phyloP scores from a whole-genome alignment of 495 filamentous ascomycete genomes.

The Aspergillus indologenus region DNA sequence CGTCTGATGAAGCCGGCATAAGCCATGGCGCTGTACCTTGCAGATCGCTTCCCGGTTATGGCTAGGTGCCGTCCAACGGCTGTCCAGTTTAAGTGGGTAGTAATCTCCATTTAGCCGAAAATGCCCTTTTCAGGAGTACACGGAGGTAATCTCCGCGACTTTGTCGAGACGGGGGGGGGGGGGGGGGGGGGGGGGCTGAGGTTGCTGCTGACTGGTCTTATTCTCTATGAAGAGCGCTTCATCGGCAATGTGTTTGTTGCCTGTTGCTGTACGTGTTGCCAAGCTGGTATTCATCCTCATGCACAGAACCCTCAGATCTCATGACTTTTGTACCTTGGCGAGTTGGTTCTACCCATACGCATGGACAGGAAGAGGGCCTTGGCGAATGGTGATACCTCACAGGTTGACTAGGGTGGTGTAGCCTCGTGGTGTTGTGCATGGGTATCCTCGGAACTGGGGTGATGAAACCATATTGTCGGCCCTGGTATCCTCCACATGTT shows the following conservation, averaged over 20 bases:
- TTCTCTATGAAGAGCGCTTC: not conserved
- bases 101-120: conserved; percentile 17
- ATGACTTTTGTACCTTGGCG: not conserved
- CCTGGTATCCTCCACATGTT: too few species aligned
- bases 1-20: conserved; percentile 2
- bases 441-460: not conserved
- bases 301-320: not conserved
- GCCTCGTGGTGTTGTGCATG: not conserved
- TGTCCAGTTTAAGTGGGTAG: not conserved
- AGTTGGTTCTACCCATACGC: not conserved
- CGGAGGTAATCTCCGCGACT: conserved; percentile 11
- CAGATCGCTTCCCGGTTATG: conserved; percentile 22
- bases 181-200: too few species aligned
- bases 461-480: not conserved
- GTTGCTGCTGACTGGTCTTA: not conserved
- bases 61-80: conserved; percentile 1
- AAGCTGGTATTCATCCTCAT: not conserved
- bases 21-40: conserved; percentile 14
- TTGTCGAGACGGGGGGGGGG: too few species aligned
- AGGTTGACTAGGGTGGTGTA: not conserved
- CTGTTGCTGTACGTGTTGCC: not conserved
- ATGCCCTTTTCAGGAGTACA: not conserved
- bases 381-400: not conserved
- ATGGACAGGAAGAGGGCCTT: not conserved
- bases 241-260: not conserved